Conservation (phyloP, 495 filamentous ascomycete genomes). For the Neurospora sp. region DNA sequence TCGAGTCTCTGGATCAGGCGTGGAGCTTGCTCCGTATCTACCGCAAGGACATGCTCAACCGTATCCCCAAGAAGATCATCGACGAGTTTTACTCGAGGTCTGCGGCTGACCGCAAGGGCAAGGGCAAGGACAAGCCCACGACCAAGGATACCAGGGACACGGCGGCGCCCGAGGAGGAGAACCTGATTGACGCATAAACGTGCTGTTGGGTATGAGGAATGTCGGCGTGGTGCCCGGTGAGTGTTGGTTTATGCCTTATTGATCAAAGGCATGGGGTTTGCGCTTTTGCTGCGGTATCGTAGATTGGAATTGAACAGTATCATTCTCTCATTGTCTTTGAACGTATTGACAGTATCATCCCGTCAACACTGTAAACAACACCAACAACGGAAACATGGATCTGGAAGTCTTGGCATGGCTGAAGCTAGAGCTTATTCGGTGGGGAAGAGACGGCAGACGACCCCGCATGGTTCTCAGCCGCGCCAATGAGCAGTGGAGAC, state of each 20-base stretch:
- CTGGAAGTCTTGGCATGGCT: not conserved
- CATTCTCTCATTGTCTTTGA: not conserved
- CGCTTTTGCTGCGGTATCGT: slow-evolving; percentile 5
- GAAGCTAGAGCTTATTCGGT: slow-evolving; percentile 38
- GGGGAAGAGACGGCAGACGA: slow-evolving; percentile 7
- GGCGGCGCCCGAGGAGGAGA: slow-evolving; percentile 44
- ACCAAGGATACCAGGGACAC: slow-evolving; percentile 50
- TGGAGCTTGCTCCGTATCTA: slow-evolving; percentile 95
- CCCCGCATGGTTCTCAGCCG: slow-evolving; percentile 7
- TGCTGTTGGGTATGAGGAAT: not conserved
- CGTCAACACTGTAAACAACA: not conserved
- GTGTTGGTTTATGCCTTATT: slow-evolving; percentile 1
- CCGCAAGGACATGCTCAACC: slow-evolving; percentile 93
- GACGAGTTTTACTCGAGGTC: slow-evolving; percentile 85
- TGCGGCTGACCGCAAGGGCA: slow-evolving; percentile 36
- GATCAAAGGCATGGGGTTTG: slow-evolving; percentile 6
- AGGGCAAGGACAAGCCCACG: slow-evolving; percentile 46
- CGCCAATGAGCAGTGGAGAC: slow-evolving; percentile 7
- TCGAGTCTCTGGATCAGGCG: slow-evolving; percentile 85
- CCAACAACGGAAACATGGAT: not conserved
- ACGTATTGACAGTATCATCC: no score
- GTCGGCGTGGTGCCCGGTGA: slow-evolving; percentile 4
- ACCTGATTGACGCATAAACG: slow-evolving; percentile 56
- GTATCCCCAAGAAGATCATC: slow-evolving; percentile 87
- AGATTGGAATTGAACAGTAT: slow-evolving; percentile 18